A percentile compares a stretch with the other conserved stretches of the same genome.
Evolutionary conservation across 2,329 filamentous ascomycete species (phyloP).

Genomic region (Fusarium metavorans): DNA sequence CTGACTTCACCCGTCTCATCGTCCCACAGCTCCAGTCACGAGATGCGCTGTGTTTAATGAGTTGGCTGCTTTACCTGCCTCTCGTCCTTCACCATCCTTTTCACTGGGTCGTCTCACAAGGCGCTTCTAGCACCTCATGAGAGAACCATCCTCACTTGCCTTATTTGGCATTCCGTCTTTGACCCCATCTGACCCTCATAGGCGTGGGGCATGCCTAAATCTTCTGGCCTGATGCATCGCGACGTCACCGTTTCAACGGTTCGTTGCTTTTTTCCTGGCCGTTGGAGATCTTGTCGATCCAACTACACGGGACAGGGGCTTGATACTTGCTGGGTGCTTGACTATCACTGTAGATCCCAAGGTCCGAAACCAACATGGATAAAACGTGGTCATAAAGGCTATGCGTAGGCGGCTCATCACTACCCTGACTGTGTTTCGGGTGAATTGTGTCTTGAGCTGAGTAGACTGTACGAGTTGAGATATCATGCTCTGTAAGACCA

Average conservation of each 20-base stretch:
- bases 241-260: constrained; percentile 24
- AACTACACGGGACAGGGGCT: constrained; percentile 5
- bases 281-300: constrained; percentile 36
- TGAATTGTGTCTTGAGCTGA: constrained; percentile 15
- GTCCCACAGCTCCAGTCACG: constrained; percentile 32
- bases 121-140: neutral
- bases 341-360: constrained; percentile 12
- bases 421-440: constrained; percentile 10
- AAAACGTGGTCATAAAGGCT: constrained; percentile 27
- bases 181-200: neutral
- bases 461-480: constrained; percentile 16
- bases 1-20: constrained; percentile 35
- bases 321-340: constrained; percentile 12
- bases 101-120: constrained; percentile 2
- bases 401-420: constrained; percentile 17
- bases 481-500: neutral
- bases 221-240: constrained; percentile 7
- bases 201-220: neutral
- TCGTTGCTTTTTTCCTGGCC: constrained; percentile 22
- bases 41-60: constrained; percentile 24
- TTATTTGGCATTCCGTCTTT: constrained; percentile 1
- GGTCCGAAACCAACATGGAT: neutral
- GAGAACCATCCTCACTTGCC: neutral
- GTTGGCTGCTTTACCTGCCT: constrained; percentile 10
- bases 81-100: constrained; percentile 17